phyloP scores from a whole-genome alignment of 2,329 filamentous ascomycete species.

The Didymella pomorum region DNA sequence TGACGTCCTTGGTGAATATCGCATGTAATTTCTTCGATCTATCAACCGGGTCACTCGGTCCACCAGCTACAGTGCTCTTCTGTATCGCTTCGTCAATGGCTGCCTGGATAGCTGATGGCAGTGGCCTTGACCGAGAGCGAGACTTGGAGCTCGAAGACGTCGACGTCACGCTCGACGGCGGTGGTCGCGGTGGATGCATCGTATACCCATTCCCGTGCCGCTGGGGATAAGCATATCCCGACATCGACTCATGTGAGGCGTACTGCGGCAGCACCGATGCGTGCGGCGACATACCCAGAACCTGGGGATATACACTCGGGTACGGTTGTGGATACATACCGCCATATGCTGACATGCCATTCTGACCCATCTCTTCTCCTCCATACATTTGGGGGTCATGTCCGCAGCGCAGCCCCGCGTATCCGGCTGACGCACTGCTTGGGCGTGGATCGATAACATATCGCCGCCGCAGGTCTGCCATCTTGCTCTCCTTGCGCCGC shows the following conservation, averaged over 20 bases:
- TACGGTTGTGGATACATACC: background rate
- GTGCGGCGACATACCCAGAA: background rate
- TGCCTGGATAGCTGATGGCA: background rate
- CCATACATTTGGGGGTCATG: background rate
- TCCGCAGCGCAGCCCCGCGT: background rate
- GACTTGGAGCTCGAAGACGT: background rate
- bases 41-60: background rate
- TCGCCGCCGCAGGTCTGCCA: background rate
- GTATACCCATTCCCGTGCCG: background rate
- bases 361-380: background rate
- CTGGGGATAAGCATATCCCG: background rate
- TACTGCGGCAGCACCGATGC: background rate
- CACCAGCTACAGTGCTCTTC: background rate
- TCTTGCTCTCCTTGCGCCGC: background rate
- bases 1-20: background rate
- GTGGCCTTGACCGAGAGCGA: background rate
- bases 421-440: background rate
- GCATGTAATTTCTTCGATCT: constrained; percentile 1
- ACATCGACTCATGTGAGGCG: background rate
- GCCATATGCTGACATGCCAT: background rate
- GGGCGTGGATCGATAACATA: background rate
- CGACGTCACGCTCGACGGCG: background rate
- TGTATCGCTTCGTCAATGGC: constrained; percentile 4
- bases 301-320: background rate
- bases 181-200: background rate